Evolutionary conservation across 768 basidiomycete species (phyloP).

Genomic region (Amanita molliuscula): DNA sequence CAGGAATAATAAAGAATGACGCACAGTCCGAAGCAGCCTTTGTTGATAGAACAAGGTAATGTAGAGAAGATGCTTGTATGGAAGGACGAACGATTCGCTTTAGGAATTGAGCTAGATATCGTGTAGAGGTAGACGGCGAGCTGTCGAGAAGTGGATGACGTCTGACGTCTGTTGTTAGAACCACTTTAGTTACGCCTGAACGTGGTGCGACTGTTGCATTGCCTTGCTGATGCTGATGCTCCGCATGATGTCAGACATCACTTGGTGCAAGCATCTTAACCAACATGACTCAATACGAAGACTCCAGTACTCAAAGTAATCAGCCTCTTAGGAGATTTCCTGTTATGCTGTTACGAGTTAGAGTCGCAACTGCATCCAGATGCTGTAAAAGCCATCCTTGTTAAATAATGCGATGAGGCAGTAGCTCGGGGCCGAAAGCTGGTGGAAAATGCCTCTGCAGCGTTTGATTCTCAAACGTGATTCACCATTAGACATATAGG

Average conservation of each 20-base stretch:
- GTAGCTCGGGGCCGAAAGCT: not conserved
- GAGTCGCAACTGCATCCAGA: not conserved
- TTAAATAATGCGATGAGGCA: not conserved
- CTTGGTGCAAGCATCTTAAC: too few relatives aligned
- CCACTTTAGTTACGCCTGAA: not conserved
- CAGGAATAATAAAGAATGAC: too few relatives aligned
- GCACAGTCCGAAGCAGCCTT: not conserved
- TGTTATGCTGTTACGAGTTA: not conserved
- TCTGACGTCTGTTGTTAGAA: not conserved
- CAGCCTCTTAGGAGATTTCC: not conserved
- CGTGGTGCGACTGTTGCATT: not conserved
- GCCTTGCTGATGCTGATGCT: too few relatives aligned
- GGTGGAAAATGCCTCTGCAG: not conserved
- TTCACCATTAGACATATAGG: not conserved
- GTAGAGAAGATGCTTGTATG: not conserved
- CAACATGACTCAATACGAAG: too few relatives aligned
- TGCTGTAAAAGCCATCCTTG: not conserved
- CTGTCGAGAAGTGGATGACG: not conserved
- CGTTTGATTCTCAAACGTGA: too few relatives aligned
- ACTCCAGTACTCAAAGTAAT: conserved; percentile 30
- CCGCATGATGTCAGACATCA: too few relatives aligned
- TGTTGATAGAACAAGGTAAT: too few relatives aligned
- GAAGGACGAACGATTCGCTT: not conserved
- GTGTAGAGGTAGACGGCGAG: not conserved
- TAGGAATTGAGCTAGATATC: not conserved